Evolutionary conservation across 139 green algal species (phyloP).

Genomic region (Chlamydomonas applanata): DNA sequence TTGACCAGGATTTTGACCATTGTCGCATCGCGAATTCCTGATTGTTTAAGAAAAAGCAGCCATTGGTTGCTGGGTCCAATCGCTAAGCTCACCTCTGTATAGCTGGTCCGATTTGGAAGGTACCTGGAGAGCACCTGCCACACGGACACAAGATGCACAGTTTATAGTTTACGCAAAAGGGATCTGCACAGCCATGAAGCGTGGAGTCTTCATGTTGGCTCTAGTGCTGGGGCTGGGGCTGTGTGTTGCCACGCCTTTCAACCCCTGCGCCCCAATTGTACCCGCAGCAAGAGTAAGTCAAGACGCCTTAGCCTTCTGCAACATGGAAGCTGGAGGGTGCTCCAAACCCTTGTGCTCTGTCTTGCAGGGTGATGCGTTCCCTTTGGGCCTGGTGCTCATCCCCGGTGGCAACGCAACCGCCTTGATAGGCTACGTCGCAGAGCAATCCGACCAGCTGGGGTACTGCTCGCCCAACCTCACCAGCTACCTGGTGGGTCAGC

Average conservation of each 20-base stretch:
- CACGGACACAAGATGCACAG: too few relatives aligned
- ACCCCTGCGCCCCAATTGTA: neutral
- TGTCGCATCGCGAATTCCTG: too few relatives aligned
- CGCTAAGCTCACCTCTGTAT: too few relatives aligned
- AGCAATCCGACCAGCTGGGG: neutral
- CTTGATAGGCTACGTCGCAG: neutral
- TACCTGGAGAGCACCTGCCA: too few relatives aligned
- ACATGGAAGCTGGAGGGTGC: neutral
- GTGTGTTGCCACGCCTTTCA: neutral
- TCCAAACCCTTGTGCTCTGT: neutral
- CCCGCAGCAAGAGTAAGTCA: neutral
- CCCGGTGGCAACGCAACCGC: neutral
- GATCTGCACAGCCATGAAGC: too few relatives aligned
- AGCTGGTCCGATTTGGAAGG: too few relatives aligned
- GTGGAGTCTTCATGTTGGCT: neutral
- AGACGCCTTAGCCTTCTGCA: neutral
- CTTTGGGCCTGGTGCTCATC: conserved; percentile 10
- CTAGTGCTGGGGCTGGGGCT: neutral
- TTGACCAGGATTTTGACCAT: too few relatives aligned
- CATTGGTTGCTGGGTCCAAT: too few relatives aligned
- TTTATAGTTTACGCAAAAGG: too few relatives aligned
- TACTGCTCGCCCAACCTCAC: conserved; percentile 9
- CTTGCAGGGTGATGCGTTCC: conserved; percentile 16
- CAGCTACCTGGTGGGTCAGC: conserved; percentile 11
- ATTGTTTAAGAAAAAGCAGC: too few relatives aligned